Evolutionary conservation across 257 asterid species (phyloP).

Genomic region (Petunia axillaris): DNA sequence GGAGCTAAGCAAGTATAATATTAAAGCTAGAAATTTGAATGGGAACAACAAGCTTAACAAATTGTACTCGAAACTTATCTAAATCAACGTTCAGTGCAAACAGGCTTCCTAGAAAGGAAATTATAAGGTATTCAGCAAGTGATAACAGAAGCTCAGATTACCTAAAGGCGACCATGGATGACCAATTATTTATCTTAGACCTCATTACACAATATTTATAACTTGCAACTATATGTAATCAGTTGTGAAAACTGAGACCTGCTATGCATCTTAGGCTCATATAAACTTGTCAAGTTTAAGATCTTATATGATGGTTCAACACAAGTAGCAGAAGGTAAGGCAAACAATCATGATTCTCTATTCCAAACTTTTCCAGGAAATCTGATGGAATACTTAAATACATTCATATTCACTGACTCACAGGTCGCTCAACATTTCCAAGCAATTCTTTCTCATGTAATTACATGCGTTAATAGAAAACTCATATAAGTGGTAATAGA

Average conservation of each 20-base stretch:
- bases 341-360: neutral
- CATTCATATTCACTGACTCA: neutral
- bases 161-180: conserved; percentile 9
- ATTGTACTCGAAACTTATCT: too few species aligned
- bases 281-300: neutral
- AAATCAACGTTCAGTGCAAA: conserved; percentile 75
- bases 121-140: conserved; percentile 27
- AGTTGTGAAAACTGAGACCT: neutral
- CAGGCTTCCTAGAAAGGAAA: conserved; percentile 81
- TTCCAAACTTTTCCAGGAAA: neutral
- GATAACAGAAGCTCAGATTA: conserved; percentile 31
- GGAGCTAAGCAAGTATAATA: too few species aligned
- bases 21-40: too few species aligned
- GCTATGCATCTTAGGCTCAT: neutral
- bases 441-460: neutral
- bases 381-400: neutral
- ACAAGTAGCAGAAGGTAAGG: neutral
- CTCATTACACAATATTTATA: conserved; percentile 10
- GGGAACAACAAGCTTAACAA: too few species aligned
- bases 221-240: neutral
- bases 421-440: neutral
- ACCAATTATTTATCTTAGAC: conserved; percentile 5
- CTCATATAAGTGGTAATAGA: too few species aligned
- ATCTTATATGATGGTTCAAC: neutral
- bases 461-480: neutral